These are phyloP conservation scores for Hymenoscyphus repandus DNA, from an alignment of 2,329 filamentous ascomycete genomes.

Conservation along the genomic window DNA sequence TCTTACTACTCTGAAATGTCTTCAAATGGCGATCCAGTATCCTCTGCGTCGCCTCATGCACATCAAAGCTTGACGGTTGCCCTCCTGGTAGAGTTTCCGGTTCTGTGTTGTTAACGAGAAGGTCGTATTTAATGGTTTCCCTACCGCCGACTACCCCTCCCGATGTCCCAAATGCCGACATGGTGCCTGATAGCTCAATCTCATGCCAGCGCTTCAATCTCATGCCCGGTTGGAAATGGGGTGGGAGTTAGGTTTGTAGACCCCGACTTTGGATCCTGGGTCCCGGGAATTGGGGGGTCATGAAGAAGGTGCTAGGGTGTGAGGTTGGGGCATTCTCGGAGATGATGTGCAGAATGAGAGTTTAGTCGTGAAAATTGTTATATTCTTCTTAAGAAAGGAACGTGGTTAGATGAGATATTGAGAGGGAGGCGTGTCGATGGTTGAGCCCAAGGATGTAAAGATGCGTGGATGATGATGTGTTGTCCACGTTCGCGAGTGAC, in stretches of 20 bases:
- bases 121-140: constrained; percentile 18
- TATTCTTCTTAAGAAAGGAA: too few species aligned
- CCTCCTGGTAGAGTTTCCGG: not conserved
- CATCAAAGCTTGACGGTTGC: constrained; percentile 4
- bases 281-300: too few species aligned
- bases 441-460: not conserved
- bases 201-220: not conserved
- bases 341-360: too few species aligned
- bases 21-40: constrained; percentile 18
- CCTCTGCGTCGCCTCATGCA: constrained; percentile 8
- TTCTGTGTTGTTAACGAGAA: constrained; percentile 5
- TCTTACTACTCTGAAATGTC: constrained; percentile 17
- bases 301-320: too few species aligned
- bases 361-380: too few species aligned
- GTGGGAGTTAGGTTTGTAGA: not conserved
- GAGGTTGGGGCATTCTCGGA: too few species aligned
- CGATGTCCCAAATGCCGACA: not conserved
- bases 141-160: not conserved
- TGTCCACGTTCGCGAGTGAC: constrained; percentile 8
- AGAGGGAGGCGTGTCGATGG: not conserved
- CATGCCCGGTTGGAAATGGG: not conserved
- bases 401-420: too few species aligned
- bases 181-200: not conserved
- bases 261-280: too few species aligned
- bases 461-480: constrained; percentile 4